Percentiles rank a stretch among this genome's conserved stretches.
Conservation (phyloP, 306 rosid species). For the Prinsepia uniflora region DNA sequence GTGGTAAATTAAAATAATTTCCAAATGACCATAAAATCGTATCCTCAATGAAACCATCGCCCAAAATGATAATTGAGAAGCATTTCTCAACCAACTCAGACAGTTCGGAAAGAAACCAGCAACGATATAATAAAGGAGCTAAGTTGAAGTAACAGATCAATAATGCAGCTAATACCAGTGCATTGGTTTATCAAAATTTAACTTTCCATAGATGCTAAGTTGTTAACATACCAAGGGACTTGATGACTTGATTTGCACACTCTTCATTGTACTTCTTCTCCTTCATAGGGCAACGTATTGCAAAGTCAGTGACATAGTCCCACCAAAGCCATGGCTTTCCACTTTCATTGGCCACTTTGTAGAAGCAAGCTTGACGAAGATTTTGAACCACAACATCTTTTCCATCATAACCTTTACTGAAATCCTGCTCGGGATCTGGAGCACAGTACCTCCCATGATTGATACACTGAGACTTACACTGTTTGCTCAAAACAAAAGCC, state of each 20-base stretch:
- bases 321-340: slow-evolving; percentile 99
- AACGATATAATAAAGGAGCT: background rate
- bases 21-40: background rate
- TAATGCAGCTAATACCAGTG: background rate
- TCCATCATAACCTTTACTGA: slow-evolving; percentile 85
- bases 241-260: slow-evolving; percentile 78
- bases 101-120: background rate
- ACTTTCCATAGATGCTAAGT: slow-evolving; percentile 16
- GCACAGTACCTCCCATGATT: slow-evolving; percentile 92
- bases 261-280: slow-evolving; percentile 60
- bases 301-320: slow-evolving; percentile 90
- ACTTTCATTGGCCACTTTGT: slow-evolving; percentile 83
- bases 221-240: slow-evolving; percentile 70
- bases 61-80: background rate
- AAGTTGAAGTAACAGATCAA: background rate
- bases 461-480: slow-evolving; percentile 88
- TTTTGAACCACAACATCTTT: slow-evolving; percentile 91
- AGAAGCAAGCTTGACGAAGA: slow-evolving; percentile 90
- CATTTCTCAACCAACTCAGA: background rate
- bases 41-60: no score
- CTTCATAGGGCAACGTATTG: slow-evolving; percentile 94
- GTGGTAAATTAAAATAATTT: background rate
- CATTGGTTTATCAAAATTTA: slow-evolving; percentile 2
- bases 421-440: slow-evolving; percentile 97
- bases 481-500: slow-evolving; percentile 68